Percentiles rank a stretch among this genome's conserved stretches.
phyloP scores from a whole-genome alignment of 148 eudicot species.

The Rhododendron griersonianum region DNA sequence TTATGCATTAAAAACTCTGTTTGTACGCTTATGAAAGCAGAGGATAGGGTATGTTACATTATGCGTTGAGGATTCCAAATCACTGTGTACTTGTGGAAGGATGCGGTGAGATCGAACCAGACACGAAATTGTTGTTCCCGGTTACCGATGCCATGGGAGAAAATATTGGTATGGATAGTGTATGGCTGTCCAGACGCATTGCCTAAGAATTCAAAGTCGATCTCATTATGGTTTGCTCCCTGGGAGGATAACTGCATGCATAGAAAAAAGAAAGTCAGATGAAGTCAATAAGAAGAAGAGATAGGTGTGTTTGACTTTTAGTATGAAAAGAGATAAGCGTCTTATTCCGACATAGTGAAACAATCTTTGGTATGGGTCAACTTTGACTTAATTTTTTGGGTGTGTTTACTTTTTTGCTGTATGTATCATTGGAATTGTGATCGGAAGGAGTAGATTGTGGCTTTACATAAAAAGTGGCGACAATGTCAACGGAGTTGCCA shows the following conservation, averaged over 20 bases:
- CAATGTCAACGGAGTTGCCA: conserved; percentile 33
- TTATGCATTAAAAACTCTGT: too few relatives aligned
- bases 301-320: too few relatives aligned
- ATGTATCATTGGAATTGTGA: background rate
- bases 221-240: conserved; percentile 15
- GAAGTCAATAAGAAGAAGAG: too few relatives aligned
- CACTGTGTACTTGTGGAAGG: conserved; percentile 18
- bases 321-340: too few relatives aligned
- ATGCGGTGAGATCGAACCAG: conserved; percentile 15
- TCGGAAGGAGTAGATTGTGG: background rate
- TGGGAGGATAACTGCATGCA: conserved; percentile 16
- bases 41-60: background rate
- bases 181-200: conserved; percentile 14
- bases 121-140: conserved; percentile 16
- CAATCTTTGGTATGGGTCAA: background rate
- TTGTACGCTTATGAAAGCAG: background rate
- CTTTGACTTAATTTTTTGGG: too few relatives aligned
- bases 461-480: conserved; percentile 33
- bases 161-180: conserved; percentile 17
- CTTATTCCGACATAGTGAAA: background rate
- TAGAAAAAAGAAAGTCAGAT: background rate
- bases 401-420: background rate
- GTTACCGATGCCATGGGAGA: conserved; percentile 2
- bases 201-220: conserved; percentile 24
- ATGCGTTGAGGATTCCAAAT: conserved; percentile 18